These are phyloP conservation scores for Penicillium sp. DNA, from an alignment of 2,329 filamentous ascomycete genomes.

Conservation along the genomic window DNA sequence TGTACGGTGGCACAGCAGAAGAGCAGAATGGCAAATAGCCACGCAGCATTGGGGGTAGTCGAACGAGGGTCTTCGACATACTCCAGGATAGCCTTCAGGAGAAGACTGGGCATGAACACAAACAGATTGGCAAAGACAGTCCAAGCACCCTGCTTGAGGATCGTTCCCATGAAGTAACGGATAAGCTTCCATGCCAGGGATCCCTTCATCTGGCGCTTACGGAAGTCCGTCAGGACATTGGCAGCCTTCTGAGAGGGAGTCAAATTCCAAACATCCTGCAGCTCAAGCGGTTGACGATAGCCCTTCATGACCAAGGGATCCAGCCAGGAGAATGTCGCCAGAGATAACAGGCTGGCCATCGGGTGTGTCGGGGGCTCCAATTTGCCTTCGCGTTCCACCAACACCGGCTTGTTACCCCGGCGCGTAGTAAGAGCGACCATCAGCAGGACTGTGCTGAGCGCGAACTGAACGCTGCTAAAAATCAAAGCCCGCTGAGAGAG, in stretches of 20 bases:
- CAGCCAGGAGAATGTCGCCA: slow-evolving; percentile 87
- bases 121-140: slow-evolving; percentile 78
- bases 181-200: slow-evolving; percentile 77
- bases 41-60: slow-evolving; percentile 82
- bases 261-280: slow-evolving; percentile 89
- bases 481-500: slow-evolving; percentile 62
- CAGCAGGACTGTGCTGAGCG: slow-evolving; percentile 71
- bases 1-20: slow-evolving; percentile 80
- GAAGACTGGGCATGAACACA: slow-evolving; percentile 86
- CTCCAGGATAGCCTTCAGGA: slow-evolving; percentile 87
- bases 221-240: slow-evolving; percentile 76
- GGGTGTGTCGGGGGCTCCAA: slow-evolving; percentile 86
- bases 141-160: slow-evolving; percentile 78
- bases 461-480: slow-evolving; percentile 73
- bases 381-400: slow-evolving; percentile 85
- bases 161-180: slow-evolving; percentile 75
- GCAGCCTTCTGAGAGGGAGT: slow-evolving; percentile 85
- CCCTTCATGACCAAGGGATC: slow-evolving; percentile 87
- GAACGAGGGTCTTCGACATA: slow-evolving; percentile 82
- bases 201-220: slow-evolving; percentile 79
- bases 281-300: slow-evolving; percentile 79
- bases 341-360: slow-evolving; percentile 81
- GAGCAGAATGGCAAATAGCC: slow-evolving; percentile 91
- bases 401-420: slow-evolving; percentile 86
- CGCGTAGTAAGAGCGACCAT: slow-evolving; percentile 77